Evolutionary conservation across 2,329 filamentous ascomycete species (phyloP).

Genomic region (Diplodia sapinea): DNA sequence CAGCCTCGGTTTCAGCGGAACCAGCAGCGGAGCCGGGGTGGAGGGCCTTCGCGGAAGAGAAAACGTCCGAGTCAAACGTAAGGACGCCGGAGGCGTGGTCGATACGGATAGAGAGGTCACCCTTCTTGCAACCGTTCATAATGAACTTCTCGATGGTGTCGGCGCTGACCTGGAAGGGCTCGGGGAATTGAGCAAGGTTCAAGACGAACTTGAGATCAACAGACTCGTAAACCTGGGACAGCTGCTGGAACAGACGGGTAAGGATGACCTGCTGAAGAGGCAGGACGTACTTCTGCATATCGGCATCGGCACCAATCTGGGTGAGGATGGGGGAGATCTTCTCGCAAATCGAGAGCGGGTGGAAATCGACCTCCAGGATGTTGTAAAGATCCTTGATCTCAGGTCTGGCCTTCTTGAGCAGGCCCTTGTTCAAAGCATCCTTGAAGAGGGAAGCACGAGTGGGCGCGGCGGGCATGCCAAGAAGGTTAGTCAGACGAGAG

Average conservation of each 20-base stretch:
- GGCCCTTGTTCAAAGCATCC: conserved; percentile 91
- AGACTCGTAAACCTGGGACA: conserved; percentile 98
- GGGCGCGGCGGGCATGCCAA: conserved; percentile 89
- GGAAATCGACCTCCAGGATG: conserved; percentile 98
- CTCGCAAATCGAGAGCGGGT: conserved; percentile 97
- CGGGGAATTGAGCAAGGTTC: conserved; percentile 91
- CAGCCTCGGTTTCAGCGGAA: conserved; percentile 83
- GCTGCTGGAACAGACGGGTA: conserved; percentile 96
- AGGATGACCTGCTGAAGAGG: conserved; percentile 98
- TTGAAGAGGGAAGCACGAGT: conserved; percentile 92
- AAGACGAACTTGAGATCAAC: conserved; percentile 94
- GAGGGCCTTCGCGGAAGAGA: conserved; percentile 92
- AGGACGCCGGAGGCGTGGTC: conserved; percentile 94
- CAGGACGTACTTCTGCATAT: conserved; percentile 96
- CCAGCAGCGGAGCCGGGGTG: conserved; percentile 83
- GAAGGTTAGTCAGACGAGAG: conserved; percentile 90
- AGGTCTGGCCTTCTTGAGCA: conserved; percentile 87
- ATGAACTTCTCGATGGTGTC: conserved; percentile 99
- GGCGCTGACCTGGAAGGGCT: conserved; percentile 90
- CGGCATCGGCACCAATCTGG: conserved; percentile 89
- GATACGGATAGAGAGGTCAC: conserved; percentile 92
- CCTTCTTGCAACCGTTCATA: conserved; percentile 99
- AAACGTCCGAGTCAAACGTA: conserved; percentile 97
- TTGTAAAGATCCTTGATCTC: conserved; percentile 98
- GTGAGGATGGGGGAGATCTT: conserved; percentile 96